Percentiles rank a stretch among this genome's conserved stretches.
Evolutionary conservation across 2,329 filamentous ascomycete genomes (phyloP).

Genomic region (Cercospora sesami): DNA sequence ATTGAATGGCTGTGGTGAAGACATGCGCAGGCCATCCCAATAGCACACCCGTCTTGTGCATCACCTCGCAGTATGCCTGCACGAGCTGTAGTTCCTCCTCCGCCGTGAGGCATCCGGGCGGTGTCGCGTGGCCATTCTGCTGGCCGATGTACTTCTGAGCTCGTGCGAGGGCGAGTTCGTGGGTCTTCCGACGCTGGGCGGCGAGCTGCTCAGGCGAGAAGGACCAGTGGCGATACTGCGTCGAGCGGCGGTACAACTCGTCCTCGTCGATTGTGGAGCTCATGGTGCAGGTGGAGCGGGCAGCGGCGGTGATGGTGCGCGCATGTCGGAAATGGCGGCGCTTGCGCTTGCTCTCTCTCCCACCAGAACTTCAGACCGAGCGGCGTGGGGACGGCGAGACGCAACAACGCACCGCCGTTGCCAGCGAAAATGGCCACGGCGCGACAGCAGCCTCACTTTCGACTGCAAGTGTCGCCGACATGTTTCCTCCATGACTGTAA

Average conservation of each 20-base stretch:
- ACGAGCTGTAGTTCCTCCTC: slow-evolving; percentile 82
- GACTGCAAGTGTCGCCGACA: not conserved
- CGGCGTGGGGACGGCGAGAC: not conserved
- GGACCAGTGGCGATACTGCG: slow-evolving; percentile 90
- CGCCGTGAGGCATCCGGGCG: slow-evolving; percentile 70
- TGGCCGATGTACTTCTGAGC: slow-evolving; percentile 53
- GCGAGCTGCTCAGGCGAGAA: slow-evolving; percentile 74
- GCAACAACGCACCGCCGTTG: not conserved
- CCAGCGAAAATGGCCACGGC: not conserved
- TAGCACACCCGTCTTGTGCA: slow-evolving; percentile 53
- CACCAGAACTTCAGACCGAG: not conserved
- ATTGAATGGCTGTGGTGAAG: slow-evolving; percentile 78
- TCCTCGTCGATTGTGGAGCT: slow-evolving; percentile 70
- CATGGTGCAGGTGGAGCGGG: slow-evolving; percentile 12
- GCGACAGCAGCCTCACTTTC: not conserved
- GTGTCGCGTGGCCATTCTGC: slow-evolving; percentile 41
- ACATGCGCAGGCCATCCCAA: slow-evolving; percentile 63
- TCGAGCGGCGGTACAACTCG: slow-evolving; percentile 83
- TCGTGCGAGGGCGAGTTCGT: slow-evolving; percentile 71
- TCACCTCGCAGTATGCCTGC: slow-evolving; percentile 68
- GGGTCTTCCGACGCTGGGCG: slow-evolving; percentile 74
- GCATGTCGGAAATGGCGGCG: not conserved
- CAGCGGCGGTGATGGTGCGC: not conserved
- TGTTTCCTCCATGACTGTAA: not conserved
- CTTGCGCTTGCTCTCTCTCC: not conserved